These are phyloP conservation scores for Saraca asoca DNA, from an alignment of 331 rosid genomes.

Conservation along the genomic window DNA sequence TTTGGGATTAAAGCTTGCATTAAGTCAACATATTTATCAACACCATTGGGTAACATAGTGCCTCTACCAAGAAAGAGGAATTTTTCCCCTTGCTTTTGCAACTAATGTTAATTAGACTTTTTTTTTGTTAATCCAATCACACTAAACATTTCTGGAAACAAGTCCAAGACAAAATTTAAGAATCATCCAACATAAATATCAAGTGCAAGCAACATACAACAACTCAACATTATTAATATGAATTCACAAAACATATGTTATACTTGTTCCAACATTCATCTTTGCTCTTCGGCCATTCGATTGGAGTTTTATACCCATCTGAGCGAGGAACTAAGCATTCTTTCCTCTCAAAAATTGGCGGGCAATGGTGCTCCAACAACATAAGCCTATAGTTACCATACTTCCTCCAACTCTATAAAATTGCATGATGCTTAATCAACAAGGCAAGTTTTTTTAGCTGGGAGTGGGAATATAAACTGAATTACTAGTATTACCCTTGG, in stretches of 20 bases:
- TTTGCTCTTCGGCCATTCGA: slow-evolving; percentile 95
- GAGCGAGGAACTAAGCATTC: slow-evolving; percentile 96
- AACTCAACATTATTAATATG: slow-evolving; percentile 5
- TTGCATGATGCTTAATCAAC: slow-evolving; percentile 29
- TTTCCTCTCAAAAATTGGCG: slow-evolving; percentile 78
- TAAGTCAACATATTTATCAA: slow-evolving; percentile 79
- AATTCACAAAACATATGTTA: slow-evolving; percentile 8
- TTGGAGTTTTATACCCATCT: slow-evolving; percentile 84
- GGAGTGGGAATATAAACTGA: background rate
- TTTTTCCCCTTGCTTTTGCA: slow-evolving; percentile 92
- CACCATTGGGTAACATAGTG: slow-evolving; percentile 96
- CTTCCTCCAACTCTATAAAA: slow-evolving; percentile 83
- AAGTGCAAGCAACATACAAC: slow-evolving; percentile 20
- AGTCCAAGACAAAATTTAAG: slow-evolving; percentile 21
- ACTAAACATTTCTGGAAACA: slow-evolving; percentile 87
- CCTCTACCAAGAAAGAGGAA: slow-evolving; percentile 97
- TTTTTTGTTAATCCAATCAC: slow-evolving; percentile 92
- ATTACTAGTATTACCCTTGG: slow-evolving; percentile 66
- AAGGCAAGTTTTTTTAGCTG: slow-evolving; percentile 4
- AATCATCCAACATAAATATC: slow-evolving; percentile 20
- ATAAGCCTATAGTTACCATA: slow-evolving; percentile 77
- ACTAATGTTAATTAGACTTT: slow-evolving; percentile 96
- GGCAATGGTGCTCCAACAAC: slow-evolving; percentile 96
- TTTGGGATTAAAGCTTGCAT: slow-evolving; percentile 95
- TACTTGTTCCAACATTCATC: slow-evolving; percentile 99